phyloP scores from a whole-genome alignment of 2,329 filamentous ascomycete species.

The Xylariaceae sp. region DNA sequence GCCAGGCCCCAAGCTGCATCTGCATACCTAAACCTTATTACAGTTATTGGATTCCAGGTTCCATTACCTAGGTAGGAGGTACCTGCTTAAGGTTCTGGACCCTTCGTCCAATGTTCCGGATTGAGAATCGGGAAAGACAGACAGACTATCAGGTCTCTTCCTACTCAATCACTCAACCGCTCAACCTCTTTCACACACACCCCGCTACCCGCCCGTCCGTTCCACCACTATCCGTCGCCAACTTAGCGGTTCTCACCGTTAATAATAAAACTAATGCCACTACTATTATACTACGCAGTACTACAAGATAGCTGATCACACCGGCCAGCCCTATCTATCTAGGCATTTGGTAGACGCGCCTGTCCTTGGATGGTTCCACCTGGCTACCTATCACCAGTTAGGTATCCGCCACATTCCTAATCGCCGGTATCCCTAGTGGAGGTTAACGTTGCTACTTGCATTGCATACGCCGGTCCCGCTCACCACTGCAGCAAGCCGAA shows the following conservation, averaged over 20 bases:
- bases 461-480: conserved; percentile 28
- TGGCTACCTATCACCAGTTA: background rate
- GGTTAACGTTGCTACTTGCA: conserved; percentile 28
- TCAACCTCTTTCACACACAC: conserved; percentile 16
- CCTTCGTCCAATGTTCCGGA: background rate
- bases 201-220: conserved; percentile 13
- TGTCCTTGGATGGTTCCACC: background rate
- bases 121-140: conserved; percentile 12
- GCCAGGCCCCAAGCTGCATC: too few relatives aligned
- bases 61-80: too few relatives aligned
- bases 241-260: background rate
- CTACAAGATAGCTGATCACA: too few relatives aligned
- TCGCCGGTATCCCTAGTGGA: conserved; percentile 23
- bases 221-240: background rate
- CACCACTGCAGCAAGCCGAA: conserved; percentile 32
- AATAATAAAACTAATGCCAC: too few relatives aligned
- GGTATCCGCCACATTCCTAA: conserved; percentile 10
- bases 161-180: conserved; percentile 10
- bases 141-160: background rate
- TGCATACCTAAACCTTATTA: too few relatives aligned
- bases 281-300: too few relatives aligned
- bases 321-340: too few relatives aligned
- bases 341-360: too few relatives aligned
- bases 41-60: too few relatives aligned
- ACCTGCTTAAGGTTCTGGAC: too few relatives aligned